A percentile compares a stretch with the other conserved stretches of the same genome.
phyloP scores from a whole-genome alignment of 1,284 basidiomycete genomes.

The Phlebopus sp. region DNA sequence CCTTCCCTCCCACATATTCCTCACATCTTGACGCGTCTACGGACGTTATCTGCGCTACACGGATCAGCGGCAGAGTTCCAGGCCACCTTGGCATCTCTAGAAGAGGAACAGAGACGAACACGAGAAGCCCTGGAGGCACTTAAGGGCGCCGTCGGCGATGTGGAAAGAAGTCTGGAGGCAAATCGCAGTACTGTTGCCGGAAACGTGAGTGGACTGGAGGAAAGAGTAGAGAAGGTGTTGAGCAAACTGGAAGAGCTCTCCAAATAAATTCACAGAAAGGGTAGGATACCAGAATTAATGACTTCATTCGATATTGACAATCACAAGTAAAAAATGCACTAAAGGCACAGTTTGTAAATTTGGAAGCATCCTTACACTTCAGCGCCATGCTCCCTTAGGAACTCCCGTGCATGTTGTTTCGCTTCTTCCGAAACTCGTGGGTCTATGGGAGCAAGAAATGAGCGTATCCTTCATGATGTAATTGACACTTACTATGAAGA shows the following conservation, averaged over 20 bases:
- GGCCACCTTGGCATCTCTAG: conserved; percentile 63
- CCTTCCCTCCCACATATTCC: conserved; percentile 89
- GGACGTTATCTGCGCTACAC: conserved; percentile 82
- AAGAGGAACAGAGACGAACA: conserved; percentile 66
- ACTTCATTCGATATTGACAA: neutral
- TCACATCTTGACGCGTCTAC: conserved; percentile 84
- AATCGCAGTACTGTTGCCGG: conserved; percentile 71
- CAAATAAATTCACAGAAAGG: conserved; percentile 5
- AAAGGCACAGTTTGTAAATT: neutral
- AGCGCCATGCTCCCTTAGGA: conserved; percentile 34
- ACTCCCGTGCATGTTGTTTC: conserved; percentile 48
- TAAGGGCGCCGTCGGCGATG: conserved; percentile 60
- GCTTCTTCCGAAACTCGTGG: conserved; percentile 44
- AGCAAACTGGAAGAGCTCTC: conserved; percentile 26
- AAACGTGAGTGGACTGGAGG: conserved; percentile 67
- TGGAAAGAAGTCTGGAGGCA: conserved; percentile 74
- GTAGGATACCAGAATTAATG: conserved; percentile 4
- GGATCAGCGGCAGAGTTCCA: conserved; percentile 80
- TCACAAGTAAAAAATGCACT: neutral
- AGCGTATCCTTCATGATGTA: neutral
- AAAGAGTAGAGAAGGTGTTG: conserved; percentile 28
- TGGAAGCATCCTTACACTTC: conserved; percentile 4
- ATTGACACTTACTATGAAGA: conserved; percentile 38
- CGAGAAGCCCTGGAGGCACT: conserved; percentile 67
- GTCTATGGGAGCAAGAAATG: conserved; percentile 24